Evolutionary conservation across 192 early-diverging fungal species (phyloP).

Genomic region (Podila clonocystis): DNA sequence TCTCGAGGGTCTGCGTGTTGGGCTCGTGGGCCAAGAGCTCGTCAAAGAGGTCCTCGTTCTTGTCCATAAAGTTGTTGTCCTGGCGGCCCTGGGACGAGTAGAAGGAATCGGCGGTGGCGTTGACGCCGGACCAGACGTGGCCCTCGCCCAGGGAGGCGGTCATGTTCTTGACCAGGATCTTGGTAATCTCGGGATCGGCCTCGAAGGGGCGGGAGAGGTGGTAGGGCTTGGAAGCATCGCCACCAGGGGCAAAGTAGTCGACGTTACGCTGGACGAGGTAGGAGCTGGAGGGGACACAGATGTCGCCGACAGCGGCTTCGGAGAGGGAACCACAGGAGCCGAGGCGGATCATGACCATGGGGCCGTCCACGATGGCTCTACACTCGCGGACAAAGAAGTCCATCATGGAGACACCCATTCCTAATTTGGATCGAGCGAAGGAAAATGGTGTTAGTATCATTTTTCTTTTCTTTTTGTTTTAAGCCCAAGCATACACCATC

Average conservation of each 20-base stretch:
- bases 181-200: conserved; percentile 67
- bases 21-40: conserved; percentile 60
- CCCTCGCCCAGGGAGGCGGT: conserved; percentile 45
- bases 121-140: conserved; percentile 67
- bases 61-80: conserved; percentile 79
- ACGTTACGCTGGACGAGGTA: conserved; percentile 77
- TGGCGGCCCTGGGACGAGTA: conserved; percentile 86
- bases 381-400: conserved; percentile 93
- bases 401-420: conserved; percentile 84
- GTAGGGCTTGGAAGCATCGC: conserved; percentile 60
- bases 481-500: background rate
- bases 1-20: conserved; percentile 73
- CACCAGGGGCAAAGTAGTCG: conserved; percentile 70
- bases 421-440: conserved; percentile 10
- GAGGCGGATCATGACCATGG: conserved; percentile 82
- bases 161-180: conserved; percentile 46
- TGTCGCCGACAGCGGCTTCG: conserved; percentile 61
- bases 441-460: background rate
- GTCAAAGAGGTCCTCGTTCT: conserved; percentile 72
- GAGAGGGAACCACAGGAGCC: conserved; percentile 89
- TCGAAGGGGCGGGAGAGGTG: conserved; percentile 66
- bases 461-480: conserved; percentile 13
- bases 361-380: conserved; percentile 80
- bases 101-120: conserved; percentile 86
- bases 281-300: conserved; percentile 76